Percentiles rank a stretch among this genome's conserved stretches.
These are phyloP conservation scores for Nicotiana benthamiana DNA, from an alignment of 257 asterid genomes.

Conservation along the genomic window DNA sequence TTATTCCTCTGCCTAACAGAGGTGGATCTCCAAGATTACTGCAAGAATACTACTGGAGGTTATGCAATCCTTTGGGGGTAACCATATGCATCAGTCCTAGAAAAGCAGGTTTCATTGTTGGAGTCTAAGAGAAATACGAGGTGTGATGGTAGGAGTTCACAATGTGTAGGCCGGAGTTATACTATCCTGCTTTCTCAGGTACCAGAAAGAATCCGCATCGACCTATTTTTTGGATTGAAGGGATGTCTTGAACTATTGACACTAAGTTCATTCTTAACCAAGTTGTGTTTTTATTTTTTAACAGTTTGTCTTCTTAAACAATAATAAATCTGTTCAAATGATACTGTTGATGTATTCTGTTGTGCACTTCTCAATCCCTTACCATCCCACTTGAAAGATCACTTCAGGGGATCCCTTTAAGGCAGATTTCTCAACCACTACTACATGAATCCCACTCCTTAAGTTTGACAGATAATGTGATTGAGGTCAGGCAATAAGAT, in stretches of 20 bases:
- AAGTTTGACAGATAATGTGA: background rate
- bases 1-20: background rate
- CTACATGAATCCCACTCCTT: background rate
- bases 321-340: background rate
- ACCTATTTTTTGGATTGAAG: background rate
- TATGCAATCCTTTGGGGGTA: background rate
- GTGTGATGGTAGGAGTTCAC: background rate
- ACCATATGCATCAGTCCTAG: background rate
- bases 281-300: background rate
- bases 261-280: background rate
- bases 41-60: background rate
- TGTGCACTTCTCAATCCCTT: background rate
- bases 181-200: background rate
- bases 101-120: background rate
- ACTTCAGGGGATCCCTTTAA: background rate
- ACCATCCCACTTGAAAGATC: background rate
- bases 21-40: background rate
- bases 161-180: background rate
- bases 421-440: background rate
- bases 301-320: background rate
- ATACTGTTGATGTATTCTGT: background rate
- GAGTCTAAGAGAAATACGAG: background rate
- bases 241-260: background rate
- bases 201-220: background rate
- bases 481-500: background rate